Evolutionary conservation across 371 early-diverging fungal genomes (phyloP).

Genomic region (Rhizopus sp.): DNA sequence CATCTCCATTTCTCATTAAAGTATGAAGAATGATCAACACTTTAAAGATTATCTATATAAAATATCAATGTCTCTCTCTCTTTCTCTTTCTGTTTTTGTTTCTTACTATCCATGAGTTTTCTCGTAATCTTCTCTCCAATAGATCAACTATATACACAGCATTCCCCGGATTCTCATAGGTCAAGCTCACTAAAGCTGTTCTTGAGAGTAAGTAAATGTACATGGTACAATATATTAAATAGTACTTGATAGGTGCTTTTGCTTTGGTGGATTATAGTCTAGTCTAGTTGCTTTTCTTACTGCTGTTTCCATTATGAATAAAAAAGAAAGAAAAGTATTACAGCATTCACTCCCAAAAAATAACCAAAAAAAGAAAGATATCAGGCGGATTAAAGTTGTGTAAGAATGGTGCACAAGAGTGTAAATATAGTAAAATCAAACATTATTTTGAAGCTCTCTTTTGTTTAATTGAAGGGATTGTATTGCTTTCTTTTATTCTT

Average conservation of each 20-base stretch:
- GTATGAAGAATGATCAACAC: constrained; percentile 85
- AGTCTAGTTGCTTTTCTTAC: constrained; percentile 78
- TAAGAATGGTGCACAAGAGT: too few species aligned
- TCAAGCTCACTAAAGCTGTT: constrained; percentile 50
- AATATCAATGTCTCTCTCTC: constrained; percentile 15
- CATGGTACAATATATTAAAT: too few species aligned
- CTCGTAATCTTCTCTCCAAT: constrained; percentile 63
- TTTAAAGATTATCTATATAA: constrained; percentile 83
- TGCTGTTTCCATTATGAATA: constrained; percentile 69
- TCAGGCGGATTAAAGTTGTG: too few species aligned
- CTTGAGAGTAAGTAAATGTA: not conserved
- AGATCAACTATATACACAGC: constrained; percentile 62
- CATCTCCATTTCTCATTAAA: constrained; percentile 80
- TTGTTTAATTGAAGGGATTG: too few species aligned
- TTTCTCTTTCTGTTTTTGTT: constrained; percentile 16
- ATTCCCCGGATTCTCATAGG: constrained; percentile 48
- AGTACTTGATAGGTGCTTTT: constrained; percentile 85
- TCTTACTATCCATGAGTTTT: constrained; percentile 81
- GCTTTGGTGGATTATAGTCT: constrained; percentile 78
- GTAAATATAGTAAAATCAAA: too few species aligned
- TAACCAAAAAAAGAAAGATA: not conserved
- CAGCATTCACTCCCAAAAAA: not conserved
- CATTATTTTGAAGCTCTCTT: too few species aligned
- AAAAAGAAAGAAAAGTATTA: constrained; percentile 6
- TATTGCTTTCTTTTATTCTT: too few species aligned